Percentiles rank a stretch among this genome's conserved stretches.
These are phyloP conservation scores for Neonectria hederae DNA, from an alignment of 2,329 filamentous ascomycete genomes.

Conservation along the genomic window DNA sequence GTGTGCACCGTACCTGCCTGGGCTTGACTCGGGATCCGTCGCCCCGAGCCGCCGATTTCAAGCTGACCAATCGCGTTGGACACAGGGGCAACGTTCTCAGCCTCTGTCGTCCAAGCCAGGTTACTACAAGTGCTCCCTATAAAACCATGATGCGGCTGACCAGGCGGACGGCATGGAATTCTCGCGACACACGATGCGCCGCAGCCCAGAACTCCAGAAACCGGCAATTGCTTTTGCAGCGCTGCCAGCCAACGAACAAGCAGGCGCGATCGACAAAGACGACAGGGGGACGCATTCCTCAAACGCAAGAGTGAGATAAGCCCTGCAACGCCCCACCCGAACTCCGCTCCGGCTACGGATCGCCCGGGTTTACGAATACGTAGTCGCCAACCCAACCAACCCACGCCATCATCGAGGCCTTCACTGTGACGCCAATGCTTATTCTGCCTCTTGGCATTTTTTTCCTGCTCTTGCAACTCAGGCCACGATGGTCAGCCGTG, in stretches of 20 bases:
- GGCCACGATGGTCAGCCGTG: constrained; percentile 44
- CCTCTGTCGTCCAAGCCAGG: background rate
- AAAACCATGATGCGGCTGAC: constrained; percentile 18
- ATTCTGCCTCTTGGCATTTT: background rate
- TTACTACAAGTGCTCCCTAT: background rate
- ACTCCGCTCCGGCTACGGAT: constrained; percentile 7
- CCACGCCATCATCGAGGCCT: constrained; percentile 22
- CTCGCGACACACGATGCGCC: constrained; percentile 1
- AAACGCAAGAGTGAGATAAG: background rate
- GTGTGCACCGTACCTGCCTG: background rate
- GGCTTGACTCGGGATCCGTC: background rate
- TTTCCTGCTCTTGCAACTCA: background rate
- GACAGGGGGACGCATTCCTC: background rate
- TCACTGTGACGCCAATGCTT: constrained; percentile 14
- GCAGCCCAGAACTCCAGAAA: background rate
- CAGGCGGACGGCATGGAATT: background rate
- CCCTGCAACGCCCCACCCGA: background rate
- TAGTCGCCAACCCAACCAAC: constrained; percentile 1
- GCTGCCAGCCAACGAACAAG: background rate
- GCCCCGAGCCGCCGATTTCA: background rate
- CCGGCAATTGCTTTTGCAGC: background rate
- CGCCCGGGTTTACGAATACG: background rate
- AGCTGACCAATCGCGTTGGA: constrained; percentile 5
- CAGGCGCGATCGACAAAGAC: background rate
- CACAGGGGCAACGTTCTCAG: constrained; percentile 6